Conservation (phyloP, 306 rosid genomes). For the Quercus parvula region DNA sequence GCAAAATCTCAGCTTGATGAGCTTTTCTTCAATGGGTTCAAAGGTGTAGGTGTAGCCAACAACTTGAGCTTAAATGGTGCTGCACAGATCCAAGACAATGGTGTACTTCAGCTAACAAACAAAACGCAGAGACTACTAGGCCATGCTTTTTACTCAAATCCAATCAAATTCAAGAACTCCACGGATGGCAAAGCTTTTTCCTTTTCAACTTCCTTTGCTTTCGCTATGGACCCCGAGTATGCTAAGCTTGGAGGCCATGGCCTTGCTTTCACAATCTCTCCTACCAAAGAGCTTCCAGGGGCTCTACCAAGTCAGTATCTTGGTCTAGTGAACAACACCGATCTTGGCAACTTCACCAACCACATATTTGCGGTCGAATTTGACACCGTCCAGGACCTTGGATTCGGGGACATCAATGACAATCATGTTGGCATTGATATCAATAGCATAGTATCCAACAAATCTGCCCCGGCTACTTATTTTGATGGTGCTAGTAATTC, state of each 20-base stretch:
- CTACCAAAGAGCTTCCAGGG: conserved; percentile 8
- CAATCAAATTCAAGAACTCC: no score
- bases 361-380: no score
- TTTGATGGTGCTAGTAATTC: no score
- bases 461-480: no score
- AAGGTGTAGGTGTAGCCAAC: neutral
- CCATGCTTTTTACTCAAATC: no score
- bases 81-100: conserved; percentile 16
- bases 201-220: conserved; percentile 39
- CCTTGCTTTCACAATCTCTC: conserved; percentile 46
- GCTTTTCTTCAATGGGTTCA: conserved; percentile 10
- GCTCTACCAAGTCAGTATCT: conserved; percentile 25
- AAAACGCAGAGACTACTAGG: neutral
- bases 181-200: no score
- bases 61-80: conserved; percentile 21
- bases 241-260: conserved; percentile 49
- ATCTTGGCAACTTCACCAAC: no score
- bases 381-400: no score
- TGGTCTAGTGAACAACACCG: conserved; percentile 18
- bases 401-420: no score
- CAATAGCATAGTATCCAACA: no score
- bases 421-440: no score
- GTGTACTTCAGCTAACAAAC: conserved; percentile 33
- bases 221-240: conserved; percentile 31
- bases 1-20: neutral